phyloP scores from a whole-genome alignment of 164 flowering plant genomes.

The Sedum album region DNA sequence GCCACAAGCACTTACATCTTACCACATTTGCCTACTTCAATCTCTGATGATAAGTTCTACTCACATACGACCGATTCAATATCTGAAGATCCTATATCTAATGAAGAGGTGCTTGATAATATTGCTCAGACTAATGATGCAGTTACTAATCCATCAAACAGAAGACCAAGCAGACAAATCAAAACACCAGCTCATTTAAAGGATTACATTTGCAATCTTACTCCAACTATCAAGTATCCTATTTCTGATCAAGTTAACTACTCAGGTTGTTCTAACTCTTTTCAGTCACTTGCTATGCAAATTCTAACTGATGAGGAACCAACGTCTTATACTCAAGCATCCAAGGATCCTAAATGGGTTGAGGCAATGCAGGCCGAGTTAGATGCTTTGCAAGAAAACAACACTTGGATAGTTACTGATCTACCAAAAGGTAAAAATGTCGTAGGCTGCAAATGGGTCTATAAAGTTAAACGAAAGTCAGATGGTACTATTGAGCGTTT shows the following conservation, averaged over 20 bases:
- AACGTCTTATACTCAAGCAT: neutral
- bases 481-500: neutral
- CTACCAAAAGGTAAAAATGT: neutral
- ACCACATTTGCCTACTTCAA: no score
- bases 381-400: neutral
- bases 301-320: neutral
- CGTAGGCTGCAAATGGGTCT: neutral
- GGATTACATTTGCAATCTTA: no score
- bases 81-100: no score
- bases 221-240: no score
- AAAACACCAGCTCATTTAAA: no score
- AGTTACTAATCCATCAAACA: no score
- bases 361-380: neutral
- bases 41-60: no score
- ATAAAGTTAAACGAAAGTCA: neutral
- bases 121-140: no score
- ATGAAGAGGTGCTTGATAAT: no score
- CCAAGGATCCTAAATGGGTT: neutral
- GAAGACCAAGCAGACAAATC: no score
- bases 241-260: neutral
- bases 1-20: no score
- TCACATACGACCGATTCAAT: no score
- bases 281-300: neutral
- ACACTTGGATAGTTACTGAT: neutral
- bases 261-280: neutral